Evolutionary conservation across 2,329 filamentous ascomycete genomes (phyloP), one percentile per base, ranked within the genome.

Genomic region (Acarospora socialis): DNA sequence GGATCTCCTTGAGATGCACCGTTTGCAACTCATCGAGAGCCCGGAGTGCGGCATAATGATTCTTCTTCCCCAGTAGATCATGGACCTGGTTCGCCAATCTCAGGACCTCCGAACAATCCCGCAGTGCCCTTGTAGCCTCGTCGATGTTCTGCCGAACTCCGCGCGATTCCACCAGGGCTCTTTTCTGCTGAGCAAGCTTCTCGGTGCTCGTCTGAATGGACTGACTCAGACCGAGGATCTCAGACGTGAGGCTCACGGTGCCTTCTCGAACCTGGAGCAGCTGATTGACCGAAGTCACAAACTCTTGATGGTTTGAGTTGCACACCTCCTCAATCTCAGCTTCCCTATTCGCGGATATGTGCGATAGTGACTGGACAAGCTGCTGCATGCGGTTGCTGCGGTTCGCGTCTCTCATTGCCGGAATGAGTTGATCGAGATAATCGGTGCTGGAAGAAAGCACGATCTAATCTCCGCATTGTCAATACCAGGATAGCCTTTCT

Each of bases 131-230:
- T 1, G 80, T 82, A 7, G 86, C 83, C 47, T 98, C 87, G 41
- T 92, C 81, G 37, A 98, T 92, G 46, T 98, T 98, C 53, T 94
- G 86, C 7, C 87, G 77, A 27, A 95, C 81, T 17, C 81, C 78
- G 30, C 86, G 76, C 4, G 86, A 94, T 48, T 95, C 84, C 16
- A 98, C 90, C 19, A 98, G 64, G 2, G 80, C 81, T 54, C 86
- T 86, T 59, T 98, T 98, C 57, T 95, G 87, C 49, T 82, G 80
- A 0, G 87, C 87, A 21, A 98, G 65, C 53, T 84, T 86, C 60
- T 95, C 84, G 0, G 90, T 95, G 51, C 86, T 95, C 28, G 77
- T 69, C 57, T 95, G 87, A 33, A 98, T 95, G 5, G 84, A 92
- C 53, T 92, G 80, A 49, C 93, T 95, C 35, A 98, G 67, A 45